Evolutionary conservation across 768 basidiomycete genomes (phyloP), one percentile per base, ranked within the genome.

Genomic region (Hebeloma cylindrosporum): DNA sequence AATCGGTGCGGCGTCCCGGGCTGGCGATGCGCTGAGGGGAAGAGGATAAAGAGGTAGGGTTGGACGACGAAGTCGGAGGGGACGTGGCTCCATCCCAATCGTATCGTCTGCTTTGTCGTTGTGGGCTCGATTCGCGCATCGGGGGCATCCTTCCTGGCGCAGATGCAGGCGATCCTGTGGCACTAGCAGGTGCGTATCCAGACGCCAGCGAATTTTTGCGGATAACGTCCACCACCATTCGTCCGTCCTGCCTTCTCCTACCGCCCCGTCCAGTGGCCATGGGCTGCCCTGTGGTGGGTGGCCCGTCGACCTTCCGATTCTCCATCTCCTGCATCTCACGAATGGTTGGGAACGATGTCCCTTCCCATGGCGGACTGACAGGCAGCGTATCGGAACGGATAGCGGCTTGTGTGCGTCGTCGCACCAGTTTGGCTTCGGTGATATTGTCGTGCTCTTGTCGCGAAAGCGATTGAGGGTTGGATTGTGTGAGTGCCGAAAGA

Each of bases 361-460:
- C 63, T 26, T 60, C 53, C 57, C 57, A 62, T 7, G 62, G 62
- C 20, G 57, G 56, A 21, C 55, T 60, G 20, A 62, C 27, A 2
- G 62, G 56, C 30, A 62, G 41, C 5, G 45, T 53, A 38, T 63
- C 63, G 5, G 62, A 52, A 17, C 82, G 70, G 55, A 82, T 70
- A 50, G 80, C 79, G 42, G 77, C 93, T 45, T 69, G 67, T 0
- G 93, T 96, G 11, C 91, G 80, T 50, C 82, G 87, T 1, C 94
- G 75, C 6, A 94, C 85, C 33, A 98, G 80, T 45, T 83, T 92
- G 41, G 66, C 68, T 57, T 93, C 85, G 6, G 92, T 87, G 50
- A 89, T 77, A 0, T 66, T 67, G 48, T 93, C 83, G 67, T 96
- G 92, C 51, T 95, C 87, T 43, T 79, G 72, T 14, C 92, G 72